phyloP scores from a whole-genome alignment of 2,329 filamentous ascomycete genomes.

The Aureobasidium sp. region DNA sequence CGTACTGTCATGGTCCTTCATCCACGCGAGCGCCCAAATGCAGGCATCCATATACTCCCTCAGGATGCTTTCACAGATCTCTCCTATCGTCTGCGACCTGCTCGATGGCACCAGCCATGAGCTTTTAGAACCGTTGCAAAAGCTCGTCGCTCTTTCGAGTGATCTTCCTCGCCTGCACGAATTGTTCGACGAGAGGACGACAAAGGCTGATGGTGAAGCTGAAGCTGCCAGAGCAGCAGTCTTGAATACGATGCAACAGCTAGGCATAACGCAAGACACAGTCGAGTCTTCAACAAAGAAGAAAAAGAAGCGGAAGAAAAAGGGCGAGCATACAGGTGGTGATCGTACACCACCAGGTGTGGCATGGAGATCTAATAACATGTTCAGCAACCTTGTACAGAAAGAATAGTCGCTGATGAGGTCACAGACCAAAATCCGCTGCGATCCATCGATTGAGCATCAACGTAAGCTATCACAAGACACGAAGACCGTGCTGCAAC shows the following conservation, averaged over 20 bases:
- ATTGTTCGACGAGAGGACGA: constrained; percentile 5
- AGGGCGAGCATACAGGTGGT: constrained; percentile 8
- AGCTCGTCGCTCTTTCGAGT: not conserved
- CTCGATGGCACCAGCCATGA: not conserved
- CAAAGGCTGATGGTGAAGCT: not conserved
- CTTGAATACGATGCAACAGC: not conserved
- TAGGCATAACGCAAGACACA: not conserved
- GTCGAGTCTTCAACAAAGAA: not conserved
- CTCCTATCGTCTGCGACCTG: constrained; percentile 15
- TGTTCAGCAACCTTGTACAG: constrained; percentile 15
- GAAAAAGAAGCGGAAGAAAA: constrained; percentile 18
- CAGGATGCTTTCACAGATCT: constrained; percentile 35
- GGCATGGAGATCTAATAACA: constrained; percentile 16
- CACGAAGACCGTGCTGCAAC: not conserved
- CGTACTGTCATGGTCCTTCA: constrained; percentile 27
- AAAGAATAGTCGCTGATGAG: not conserved
- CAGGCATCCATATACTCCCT: constrained; percentile 40
- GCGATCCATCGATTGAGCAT: not conserved
- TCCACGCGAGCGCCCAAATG: constrained; percentile 36
- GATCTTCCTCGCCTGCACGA: constrained; percentile 6
- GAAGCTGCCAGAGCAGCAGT: not conserved
- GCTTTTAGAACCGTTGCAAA: not conserved
- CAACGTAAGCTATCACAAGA: constrained; percentile 2
- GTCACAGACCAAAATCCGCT: constrained; percentile 1
- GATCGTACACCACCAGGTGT: not conserved